These are phyloP conservation scores for Verticillium albo-atrum DNA, from an alignment of 2,329 filamentous ascomycete genomes.

Conservation along the genomic window DNA sequence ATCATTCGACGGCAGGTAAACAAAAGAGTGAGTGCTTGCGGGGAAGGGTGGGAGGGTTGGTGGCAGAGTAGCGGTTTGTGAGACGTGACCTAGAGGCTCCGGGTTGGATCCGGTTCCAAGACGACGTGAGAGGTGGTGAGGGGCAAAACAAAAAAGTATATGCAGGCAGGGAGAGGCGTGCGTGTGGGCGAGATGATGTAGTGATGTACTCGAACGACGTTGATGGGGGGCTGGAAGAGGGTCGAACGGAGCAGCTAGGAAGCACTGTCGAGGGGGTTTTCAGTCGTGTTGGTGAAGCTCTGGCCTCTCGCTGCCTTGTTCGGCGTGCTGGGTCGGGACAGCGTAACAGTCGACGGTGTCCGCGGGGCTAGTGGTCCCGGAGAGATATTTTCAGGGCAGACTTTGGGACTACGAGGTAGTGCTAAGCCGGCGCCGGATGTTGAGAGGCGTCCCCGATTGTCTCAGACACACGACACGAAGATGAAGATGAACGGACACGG, in stretches of 20 bases:
- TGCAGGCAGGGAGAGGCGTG: neutral
- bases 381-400: neutral
- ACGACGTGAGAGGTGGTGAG: neutral
- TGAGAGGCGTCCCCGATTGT: neutral
- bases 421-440: neutral
- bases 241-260: neutral
- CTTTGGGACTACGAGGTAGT: neutral
- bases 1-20: neutral
- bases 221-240: neutral
- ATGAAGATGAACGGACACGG: neutral
- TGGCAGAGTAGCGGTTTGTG: neutral
- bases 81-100: neutral
- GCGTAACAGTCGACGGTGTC: neutral
- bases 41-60: neutral
- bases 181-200: neutral
- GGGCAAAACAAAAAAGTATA: neutral
- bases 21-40: neutral
- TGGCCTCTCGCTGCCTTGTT: neutral
- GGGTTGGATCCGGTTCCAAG: neutral
- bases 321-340: neutral
- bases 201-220: neutral
- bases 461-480: neutral
- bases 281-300: neutral
- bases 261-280: neutral
- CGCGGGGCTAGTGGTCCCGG: neutral